These are phyloP conservation scores for Backusella mclennaniae DNA, from an alignment of 192 early-diverging fungal species.

Conservation along the genomic window DNA sequence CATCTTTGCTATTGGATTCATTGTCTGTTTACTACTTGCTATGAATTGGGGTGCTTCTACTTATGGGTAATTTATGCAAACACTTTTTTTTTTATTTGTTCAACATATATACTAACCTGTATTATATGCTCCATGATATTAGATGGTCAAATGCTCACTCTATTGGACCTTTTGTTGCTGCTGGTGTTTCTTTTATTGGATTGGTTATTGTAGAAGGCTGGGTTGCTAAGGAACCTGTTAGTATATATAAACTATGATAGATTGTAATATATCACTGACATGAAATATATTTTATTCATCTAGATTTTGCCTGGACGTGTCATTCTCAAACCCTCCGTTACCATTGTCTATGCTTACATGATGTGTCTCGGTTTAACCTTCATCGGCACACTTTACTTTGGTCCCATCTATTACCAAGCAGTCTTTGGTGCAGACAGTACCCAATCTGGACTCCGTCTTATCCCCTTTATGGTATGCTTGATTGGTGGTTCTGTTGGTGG, in stretches of 20 bases:
- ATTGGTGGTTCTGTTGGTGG: slow-evolving; percentile 55
- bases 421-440: slow-evolving; percentile 56
- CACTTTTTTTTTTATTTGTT: background rate
- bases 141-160: slow-evolving; percentile 55
- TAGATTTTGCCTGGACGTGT: slow-evolving; percentile 32
- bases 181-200: slow-evolving; percentile 31
- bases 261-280: background rate
- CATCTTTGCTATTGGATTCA: slow-evolving; percentile 43
- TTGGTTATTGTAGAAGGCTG: slow-evolving; percentile 55
- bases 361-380: slow-evolving; percentile 50
- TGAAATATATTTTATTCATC: background rate
- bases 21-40: slow-evolving; percentile 57
- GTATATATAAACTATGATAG: background rate
- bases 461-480: slow-evolving; percentile 59
- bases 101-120: no score
- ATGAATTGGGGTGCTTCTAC: slow-evolving; percentile 57
- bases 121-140: background rate
- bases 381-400: slow-evolving; percentile 59
- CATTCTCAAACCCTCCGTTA: slow-evolving; percentile 44
- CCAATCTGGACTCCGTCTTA: slow-evolving; percentile 55
- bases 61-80: slow-evolving; percentile 6
- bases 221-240: slow-evolving; percentile 55
- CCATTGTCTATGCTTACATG: slow-evolving; percentile 47
- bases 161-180: slow-evolving; percentile 52
- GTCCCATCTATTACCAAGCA: slow-evolving; percentile 65